phyloP scores from a whole-genome alignment of 1,284 basidiomycete species.

The Ganoderma resinaceum region DNA sequence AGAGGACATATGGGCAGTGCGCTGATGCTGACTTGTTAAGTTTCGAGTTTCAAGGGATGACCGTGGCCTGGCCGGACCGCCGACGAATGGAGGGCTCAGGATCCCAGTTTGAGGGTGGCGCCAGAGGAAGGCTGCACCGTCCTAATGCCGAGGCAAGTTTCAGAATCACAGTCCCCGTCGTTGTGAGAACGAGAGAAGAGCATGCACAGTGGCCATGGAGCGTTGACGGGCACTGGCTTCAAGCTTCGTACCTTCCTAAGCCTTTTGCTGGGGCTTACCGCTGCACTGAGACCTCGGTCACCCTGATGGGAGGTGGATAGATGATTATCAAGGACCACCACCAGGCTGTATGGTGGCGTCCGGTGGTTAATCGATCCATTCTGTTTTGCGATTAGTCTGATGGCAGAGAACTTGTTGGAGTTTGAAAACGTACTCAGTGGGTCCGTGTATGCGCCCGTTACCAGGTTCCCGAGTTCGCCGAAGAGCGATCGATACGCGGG shows the following conservation, averaged over 20 bases:
- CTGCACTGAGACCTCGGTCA: conserved; percentile 24
- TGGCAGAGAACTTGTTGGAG: background rate
- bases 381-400: conserved; percentile 5
- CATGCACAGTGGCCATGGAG: background rate
- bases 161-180: conserved; percentile 30
- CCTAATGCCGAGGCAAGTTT: conserved; percentile 23
- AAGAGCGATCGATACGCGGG: background rate
- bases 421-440: conserved; percentile 1
- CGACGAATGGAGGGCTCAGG: background rate
- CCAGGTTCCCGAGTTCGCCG: background rate
- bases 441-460: conserved; percentile 2
- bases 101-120: conserved; percentile 8
- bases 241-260: conserved; percentile 21
- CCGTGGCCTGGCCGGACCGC: conserved; percentile 11
- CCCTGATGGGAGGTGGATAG: conserved; percentile 15
- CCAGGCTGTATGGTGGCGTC: conserved; percentile 20
- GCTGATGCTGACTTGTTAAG: conserved; percentile 27
- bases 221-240: conserved; percentile 11
- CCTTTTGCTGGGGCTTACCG: conserved; percentile 13
- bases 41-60: conserved; percentile 31
- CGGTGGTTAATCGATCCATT: conserved; percentile 12
- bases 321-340: background rate
- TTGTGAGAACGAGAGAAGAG: conserved; percentile 26
- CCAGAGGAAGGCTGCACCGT: conserved; percentile 15
- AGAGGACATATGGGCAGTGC: conserved; percentile 27